Evolutionary conservation across 805 yeast species (phyloP), one percentile per base, ranked within the genome.

Genomic region (Wickerhamiella cacticola): DNA sequence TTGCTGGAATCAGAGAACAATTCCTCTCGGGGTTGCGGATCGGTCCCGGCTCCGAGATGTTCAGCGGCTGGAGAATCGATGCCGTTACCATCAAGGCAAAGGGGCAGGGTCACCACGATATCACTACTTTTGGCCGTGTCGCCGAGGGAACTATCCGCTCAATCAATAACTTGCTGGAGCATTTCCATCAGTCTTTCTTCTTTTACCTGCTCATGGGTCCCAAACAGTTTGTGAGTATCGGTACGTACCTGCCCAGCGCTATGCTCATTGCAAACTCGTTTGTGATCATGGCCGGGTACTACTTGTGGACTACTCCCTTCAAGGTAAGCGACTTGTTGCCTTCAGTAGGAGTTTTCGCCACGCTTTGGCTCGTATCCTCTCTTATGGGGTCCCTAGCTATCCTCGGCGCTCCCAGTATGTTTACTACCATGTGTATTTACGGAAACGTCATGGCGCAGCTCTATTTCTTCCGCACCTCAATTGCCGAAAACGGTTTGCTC

Each of bases 181-280:
- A 89, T 62, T 89, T 89, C 65, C 99, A 92, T 64, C 99, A 92
- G 65, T 85, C 96, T 1, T 92, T 87, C 59, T 92, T 92, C 70
- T 92, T 88, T 60, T 92, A 89, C 66, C 71, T 89, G 55, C 62
- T 92, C 65, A 64, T 92, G 44, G 75, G 85, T 0, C 94, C 96
- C 21, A 68, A 72, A 49, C 63, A 73, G 50, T 92, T 92, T 67
- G 95, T 92, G 15, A 85, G 96, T 4, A 88, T 92, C 53, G 96
- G 95, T 3, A 85, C 94, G 16, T 92, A 89, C 61, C 67, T 92
- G 45, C 97, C 97, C 1, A 70, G 89, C 2, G 95, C 94, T 0
- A 79, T 81, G 42, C 66, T 83, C 5, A 64, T 82, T 3, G 82
- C 92, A 1, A 72, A 75, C 3, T 65, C 84, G 1, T 87, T 75